Percentiles rank a stretch among this genome's conserved stretches.
phyloP scores from a whole-genome alignment of 106 monocot genomes.

The Narthecium ossifragum region DNA sequence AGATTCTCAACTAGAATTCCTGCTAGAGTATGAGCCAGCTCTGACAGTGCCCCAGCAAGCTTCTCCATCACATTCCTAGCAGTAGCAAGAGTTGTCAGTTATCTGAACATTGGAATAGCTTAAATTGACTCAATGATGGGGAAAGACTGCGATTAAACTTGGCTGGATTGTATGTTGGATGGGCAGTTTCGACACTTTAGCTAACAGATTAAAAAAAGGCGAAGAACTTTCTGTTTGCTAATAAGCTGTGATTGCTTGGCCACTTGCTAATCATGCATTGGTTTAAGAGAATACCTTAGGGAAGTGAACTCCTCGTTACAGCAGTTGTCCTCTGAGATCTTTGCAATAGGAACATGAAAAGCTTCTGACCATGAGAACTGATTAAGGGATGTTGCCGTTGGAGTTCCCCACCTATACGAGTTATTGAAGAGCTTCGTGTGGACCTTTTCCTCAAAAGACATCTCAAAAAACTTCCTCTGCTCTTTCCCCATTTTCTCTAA shows the following conservation, averaged over 20 bases:
- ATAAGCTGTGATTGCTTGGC: too few species aligned
- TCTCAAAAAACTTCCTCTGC: conserved; percentile 45
- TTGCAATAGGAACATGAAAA: conserved; percentile 71
- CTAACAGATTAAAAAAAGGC: too few species aligned
- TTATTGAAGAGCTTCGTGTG: conserved; percentile 35
- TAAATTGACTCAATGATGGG: too few species aligned
- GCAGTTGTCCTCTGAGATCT: conserved; percentile 26
- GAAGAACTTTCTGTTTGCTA: too few species aligned
- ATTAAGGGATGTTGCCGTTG: conserved; percentile 36
- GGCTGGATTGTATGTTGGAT: too few species aligned
- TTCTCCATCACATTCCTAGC: conserved; percentile 56
- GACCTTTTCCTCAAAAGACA: conserved; percentile 63
- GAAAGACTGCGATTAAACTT: too few species aligned
- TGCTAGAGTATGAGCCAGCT: conserved; percentile 32
- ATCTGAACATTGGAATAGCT: neutral
- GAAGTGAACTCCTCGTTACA: conserved; percentile 36
- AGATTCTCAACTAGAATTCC: conserved; percentile 51
- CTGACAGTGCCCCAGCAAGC: conserved; percentile 37
- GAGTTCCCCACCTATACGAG: conserved; percentile 78
- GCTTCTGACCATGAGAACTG: conserved; percentile 97
- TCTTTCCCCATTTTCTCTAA: conserved; percentile 54
- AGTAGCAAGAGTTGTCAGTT: neutral
- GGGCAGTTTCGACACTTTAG: too few species aligned
- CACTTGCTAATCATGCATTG: too few species aligned
- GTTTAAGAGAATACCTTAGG: conserved; percentile 39